Conservation (phyloP, 2,329 filamentous ascomycete genomes). For the Epichloe scottii region DNA sequence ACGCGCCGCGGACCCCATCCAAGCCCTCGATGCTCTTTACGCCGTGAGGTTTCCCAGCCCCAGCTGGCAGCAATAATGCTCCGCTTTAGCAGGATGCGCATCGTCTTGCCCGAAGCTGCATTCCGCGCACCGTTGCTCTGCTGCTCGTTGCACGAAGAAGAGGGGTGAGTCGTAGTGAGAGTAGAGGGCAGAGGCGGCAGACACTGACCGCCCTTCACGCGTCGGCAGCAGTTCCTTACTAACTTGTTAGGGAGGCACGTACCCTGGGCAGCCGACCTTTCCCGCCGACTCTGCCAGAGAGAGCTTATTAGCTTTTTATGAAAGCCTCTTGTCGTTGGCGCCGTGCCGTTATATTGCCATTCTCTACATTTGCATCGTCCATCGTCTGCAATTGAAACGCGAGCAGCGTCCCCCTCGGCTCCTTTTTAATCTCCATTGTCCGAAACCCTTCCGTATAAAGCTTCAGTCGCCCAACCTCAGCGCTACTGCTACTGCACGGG, state of each 20-base stretch:
- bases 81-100: too few relatives aligned
- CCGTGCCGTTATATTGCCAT: not conserved
- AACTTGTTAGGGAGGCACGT: not conserved
- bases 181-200: too few relatives aligned
- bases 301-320: not conserved
- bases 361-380: constrained; percentile 1
- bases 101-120: not conserved
- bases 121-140: not conserved
- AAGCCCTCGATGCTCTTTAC: not conserved
- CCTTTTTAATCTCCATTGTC: not conserved
- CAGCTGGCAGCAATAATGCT: not conserved
- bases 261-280: not conserved
- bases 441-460: not conserved
- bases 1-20: not conserved
- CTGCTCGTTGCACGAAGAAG: too few relatives aligned
- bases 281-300: not conserved
- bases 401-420: not conserved
- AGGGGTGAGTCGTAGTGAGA: too few relatives aligned
- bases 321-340: not conserved
- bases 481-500: too few relatives aligned
- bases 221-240: not conserved
- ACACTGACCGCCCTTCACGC: constrained; percentile 3
- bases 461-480: not conserved
- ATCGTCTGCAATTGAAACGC: not conserved
- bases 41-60: not conserved